These are phyloP conservation scores for Lyophyllum shimeji DNA, from an alignment of 768 basidiomycete genomes.

Conservation along the genomic window DNA sequence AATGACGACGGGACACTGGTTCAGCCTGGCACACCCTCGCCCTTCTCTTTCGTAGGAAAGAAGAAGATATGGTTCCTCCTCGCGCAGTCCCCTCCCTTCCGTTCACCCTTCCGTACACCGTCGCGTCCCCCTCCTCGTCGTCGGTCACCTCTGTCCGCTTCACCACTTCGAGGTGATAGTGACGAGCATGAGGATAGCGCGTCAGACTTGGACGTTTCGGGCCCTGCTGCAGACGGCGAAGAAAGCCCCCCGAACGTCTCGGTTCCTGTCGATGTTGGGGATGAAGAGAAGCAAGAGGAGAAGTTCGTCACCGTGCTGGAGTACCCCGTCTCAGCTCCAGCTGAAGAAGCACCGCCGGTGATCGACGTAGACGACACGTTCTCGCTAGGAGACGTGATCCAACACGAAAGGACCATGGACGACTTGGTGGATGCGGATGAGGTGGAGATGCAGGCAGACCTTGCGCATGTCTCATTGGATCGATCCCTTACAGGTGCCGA, in stretches of 20 bases:
- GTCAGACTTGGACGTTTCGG: neutral
- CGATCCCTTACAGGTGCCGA: too few relatives aligned
- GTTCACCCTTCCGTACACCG: neutral
- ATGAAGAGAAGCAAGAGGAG: neutral
- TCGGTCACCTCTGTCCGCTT: neutral
- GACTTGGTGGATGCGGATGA: neutral
- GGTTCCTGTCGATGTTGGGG: neutral
- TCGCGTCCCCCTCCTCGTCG: neutral
- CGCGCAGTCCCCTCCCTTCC: neutral
- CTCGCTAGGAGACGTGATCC: neutral
- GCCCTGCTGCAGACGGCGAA: neutral
- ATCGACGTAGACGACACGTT: neutral
- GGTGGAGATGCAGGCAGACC: too few relatives aligned
- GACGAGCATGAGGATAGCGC: neutral
- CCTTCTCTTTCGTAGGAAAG: neutral
- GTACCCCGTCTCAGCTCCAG: too few relatives aligned
- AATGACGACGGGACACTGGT: constrained; percentile 4
- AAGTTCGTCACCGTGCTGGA: neutral
- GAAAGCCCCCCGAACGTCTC: neutral
- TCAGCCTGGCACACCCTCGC: neutral
- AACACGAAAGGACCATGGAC: neutral
- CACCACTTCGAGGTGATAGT: neutral
- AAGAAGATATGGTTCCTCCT: constrained; percentile 10
- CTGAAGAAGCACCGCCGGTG: neutral
- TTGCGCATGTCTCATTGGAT: too few relatives aligned